Conservation (phyloP, 768 basidiomycete genomes). For the Boletellus sp. region DNA sequence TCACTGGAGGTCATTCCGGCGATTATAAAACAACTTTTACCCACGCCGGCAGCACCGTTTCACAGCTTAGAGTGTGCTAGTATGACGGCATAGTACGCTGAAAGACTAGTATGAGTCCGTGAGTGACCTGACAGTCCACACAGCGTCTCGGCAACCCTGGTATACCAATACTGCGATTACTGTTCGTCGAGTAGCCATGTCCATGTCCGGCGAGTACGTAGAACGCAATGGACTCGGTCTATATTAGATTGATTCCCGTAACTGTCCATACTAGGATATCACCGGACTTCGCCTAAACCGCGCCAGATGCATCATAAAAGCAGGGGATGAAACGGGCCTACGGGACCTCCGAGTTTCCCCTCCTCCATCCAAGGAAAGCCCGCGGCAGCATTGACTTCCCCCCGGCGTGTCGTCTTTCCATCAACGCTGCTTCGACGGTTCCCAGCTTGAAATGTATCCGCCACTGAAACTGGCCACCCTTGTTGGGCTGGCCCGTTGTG, state of each 20-base stretch:
- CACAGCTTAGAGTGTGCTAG: too few relatives aligned
- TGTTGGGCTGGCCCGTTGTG: constrained; percentile 9
- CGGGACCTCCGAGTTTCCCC: neutral
- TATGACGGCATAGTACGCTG: neutral
- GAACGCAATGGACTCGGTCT: neutral
- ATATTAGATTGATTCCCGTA: neutral
- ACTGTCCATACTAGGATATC: neutral
- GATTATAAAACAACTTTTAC: too few relatives aligned
- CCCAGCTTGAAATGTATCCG: constrained; percentile 31
- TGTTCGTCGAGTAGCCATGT: neutral
- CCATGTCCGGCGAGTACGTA: neutral
- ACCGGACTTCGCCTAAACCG: neutral
- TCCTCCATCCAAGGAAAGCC: too few relatives aligned
- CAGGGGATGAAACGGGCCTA: neutral
- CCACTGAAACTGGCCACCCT: constrained; percentile 11
- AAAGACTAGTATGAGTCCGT: neutral
- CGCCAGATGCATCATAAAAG: neutral
- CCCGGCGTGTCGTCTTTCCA: neutral
- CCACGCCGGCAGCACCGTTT: too few relatives aligned
- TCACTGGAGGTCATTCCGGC: too few relatives aligned
- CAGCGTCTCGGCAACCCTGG: too few relatives aligned
- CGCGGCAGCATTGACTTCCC: neutral
- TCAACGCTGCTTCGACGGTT: neutral
- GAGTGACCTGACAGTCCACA: neutral
- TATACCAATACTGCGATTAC: too few relatives aligned